Evolutionary conservation across 805 yeast species (phyloP), one percentile per base, ranked within the genome.

Genomic region (Candida rishiriensis): DNA sequence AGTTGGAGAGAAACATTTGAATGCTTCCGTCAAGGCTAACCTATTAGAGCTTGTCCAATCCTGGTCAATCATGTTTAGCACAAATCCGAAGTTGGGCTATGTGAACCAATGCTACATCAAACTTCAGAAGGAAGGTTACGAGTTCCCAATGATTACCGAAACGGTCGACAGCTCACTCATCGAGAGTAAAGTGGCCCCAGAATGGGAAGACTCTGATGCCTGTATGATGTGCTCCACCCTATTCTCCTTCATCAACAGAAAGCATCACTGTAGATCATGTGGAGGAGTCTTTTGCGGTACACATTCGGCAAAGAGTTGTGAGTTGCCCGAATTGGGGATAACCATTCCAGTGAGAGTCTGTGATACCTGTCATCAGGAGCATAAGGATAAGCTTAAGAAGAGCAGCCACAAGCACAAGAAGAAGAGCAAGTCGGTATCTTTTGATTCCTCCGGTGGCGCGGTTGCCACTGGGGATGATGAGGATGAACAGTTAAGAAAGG

Each of bases 261-360:
- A 91, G 61, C 99, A 93, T 63, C 99, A 93, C 65, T 93, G 99
- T 64, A 76, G 99, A 42, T 85, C 95, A 41, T 93, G 99, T 67
- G 99, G 99, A 18, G 97, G 97, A 3, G 96, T 88, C 0, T 91
- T 76, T 59, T 83, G 95, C 63, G 90, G 86, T 51, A 75, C 78
- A 6, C 96, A 95, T 64, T 88, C 97, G n/a, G 69, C 83, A 2
- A 79, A 86, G 52, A 71, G 64, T 39, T 70, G 81, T 30, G 82
- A 90, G 10, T 69, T 93, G 44, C 91, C 95, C 0, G 83, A 84
- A 38, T 72, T 88, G 40, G 99, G 99, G 0, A 88, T 93, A 34
- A 78, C 79, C 51, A 88, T 85, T 43, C 88, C 95, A 0, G 98
- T 91, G 1, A 74, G 99, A 43, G 97, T 91, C 0, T 93, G 99